Evolutionary conservation across 441 rosid species (phyloP), one percentile per base, ranked within the genome.

Genomic region (Populus hybrid): DNA sequence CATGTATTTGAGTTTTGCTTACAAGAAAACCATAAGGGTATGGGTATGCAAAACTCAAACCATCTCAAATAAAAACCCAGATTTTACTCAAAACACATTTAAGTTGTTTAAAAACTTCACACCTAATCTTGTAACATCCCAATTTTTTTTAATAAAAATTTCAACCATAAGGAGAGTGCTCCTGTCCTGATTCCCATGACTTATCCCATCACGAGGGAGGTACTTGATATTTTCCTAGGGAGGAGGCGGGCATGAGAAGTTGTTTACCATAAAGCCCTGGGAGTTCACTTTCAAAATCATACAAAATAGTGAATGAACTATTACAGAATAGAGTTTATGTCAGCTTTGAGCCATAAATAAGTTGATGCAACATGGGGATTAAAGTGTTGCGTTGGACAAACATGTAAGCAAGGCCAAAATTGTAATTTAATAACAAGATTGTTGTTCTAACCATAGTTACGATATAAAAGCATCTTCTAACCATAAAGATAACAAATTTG

Each of bases 241-340:
- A 54, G 63, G 57, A 50, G 20, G 23, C 8, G 64, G 64, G 64
- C 23, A 20, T 59, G 64, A 8, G 10, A 59, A 59, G 64, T 59
- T 59, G 64, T 20, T 59, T 59, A n/a, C 64, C 5, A 59, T 0
- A 57, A 57, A 59, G 64, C 24, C 23, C 10, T n/a, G 4, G 10
- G 64, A 59, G 64, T n/a, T 59, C 63, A 59, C 64, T 59, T 59
- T 59, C 64, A 59, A 59, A n/a, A 59, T 59, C 64, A 59, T 59
- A 59, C 23, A 8, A 20, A 59, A n/a, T 7, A n/a, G 64, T 12
- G 57, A 46, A 12, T 46, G 57, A 46, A 46, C 57, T 46, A 46
- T 46, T 46, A 14, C 57, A 59, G 3, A 59, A 20, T 20, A 59
- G 10, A 59, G 64, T 59, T 59, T 8, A 59, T 20, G 64, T 2